Percentiles rank a stretch among this genome's conserved stretches.
Evolutionary conservation across 352 stramenopile species (phyloP).

Genomic region (Pythium periplocum): DNA sequence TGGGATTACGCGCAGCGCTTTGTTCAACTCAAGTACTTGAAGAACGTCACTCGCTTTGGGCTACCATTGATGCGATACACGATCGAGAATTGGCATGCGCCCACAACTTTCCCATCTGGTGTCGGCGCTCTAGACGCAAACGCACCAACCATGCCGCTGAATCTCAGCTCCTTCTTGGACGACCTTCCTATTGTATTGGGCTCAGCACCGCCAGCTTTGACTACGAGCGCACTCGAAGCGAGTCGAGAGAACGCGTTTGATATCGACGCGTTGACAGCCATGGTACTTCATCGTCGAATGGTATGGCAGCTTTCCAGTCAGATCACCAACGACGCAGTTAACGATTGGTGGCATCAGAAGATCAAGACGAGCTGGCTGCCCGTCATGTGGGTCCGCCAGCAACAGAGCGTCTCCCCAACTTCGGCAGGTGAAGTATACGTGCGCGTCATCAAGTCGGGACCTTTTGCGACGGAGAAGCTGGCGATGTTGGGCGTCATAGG

Average conservation of each 20-base stretch:
- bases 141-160: constrained; percentile 17
- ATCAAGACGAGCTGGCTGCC: constrained; percentile 30
- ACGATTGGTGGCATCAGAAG: constrained; percentile 32
- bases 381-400: constrained; percentile 42
- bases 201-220: constrained; percentile 4
- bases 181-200: constrained; percentile 33
- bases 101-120: constrained; percentile 29
- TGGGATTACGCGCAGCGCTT: constrained; percentile 42
- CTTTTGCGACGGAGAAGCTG: constrained; percentile 33
- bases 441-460: constrained; percentile 9
- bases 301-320: constrained; percentile 44
- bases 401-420: constrained; percentile 26
- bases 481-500: constrained; percentile 26
- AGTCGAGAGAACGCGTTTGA: constrained; percentile 28
- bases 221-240: constrained; percentile 2
- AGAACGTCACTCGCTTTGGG: constrained; percentile 50
- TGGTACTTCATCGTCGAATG: constrained; percentile 39
- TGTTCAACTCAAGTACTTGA: constrained; percentile 28
- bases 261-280: constrained; percentile 41
- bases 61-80: constrained; percentile 43
- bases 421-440: constrained; percentile 11
- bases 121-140: constrained; percentile 2
- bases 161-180: constrained; percentile 41
- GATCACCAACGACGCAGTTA: neutral
- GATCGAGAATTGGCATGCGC: constrained; percentile 29